Conservation (phyloP, 495 filamentous ascomycete genomes). For the Podospora pseudoanserina region DNA sequence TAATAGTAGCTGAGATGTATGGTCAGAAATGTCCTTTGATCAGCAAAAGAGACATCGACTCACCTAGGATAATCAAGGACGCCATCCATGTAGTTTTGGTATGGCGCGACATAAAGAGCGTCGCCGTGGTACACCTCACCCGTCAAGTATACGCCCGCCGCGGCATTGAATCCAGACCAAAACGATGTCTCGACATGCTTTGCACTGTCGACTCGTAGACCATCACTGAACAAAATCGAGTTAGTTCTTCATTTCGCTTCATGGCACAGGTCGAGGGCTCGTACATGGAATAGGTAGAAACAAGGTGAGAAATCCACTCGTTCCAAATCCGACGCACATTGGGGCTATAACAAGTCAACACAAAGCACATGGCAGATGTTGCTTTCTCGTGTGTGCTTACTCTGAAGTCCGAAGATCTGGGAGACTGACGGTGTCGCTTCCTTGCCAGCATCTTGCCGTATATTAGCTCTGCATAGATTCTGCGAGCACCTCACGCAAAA, state of each 20-base stretch:
- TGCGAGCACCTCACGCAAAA: too few species aligned
- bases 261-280: background rate
- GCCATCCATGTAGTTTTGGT: constrained; percentile 60
- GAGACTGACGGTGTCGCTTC: constrained; percentile 58
- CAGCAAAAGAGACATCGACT: constrained; percentile 3
- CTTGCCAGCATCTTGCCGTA: constrained; percentile 56
- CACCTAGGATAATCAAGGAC: constrained; percentile 69
- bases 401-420: constrained; percentile 68
- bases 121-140: constrained; percentile 69
- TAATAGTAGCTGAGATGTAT: constrained; percentile 48
- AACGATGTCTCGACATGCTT: constrained; percentile 70
- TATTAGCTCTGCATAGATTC: too few species aligned
- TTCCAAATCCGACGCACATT: constrained; percentile 57
- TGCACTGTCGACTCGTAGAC: constrained; percentile 71
- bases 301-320: constrained; percentile 61
- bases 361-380: background rate
- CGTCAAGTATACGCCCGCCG: constrained; percentile 66
- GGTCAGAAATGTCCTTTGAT: background rate
- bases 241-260: background rate
- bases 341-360: constrained; percentile 2
- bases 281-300: constrained; percentile 63
- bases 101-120: constrained; percentile 57
- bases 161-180: constrained; percentile 59
- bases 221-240: constrained; percentile 45
- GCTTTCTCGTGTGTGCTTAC: background rate